Evolutionary conservation across 2,329 filamentous ascomycete genomes (phyloP), one percentile per base, ranked within the genome.

Genomic region (Hymenoscyphus infarciens): DNA sequence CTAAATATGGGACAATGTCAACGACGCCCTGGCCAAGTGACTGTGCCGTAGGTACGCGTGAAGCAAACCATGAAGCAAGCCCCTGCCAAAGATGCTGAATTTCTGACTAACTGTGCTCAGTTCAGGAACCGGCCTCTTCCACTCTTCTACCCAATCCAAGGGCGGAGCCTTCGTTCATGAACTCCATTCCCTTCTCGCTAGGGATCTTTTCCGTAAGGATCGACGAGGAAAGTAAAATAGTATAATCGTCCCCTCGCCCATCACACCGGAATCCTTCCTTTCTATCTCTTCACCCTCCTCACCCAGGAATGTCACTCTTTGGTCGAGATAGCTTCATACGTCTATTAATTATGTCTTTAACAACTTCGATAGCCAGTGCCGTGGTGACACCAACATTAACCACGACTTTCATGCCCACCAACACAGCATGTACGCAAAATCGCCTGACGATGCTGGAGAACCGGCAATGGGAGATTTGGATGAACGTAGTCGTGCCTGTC

Each of bases 371-470:
- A 25, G 39, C 58, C 15, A 29, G 49, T 15, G 29, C 59, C 27
- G 5, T 56, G 39, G 25, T 58, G 19, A 49, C 52, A 22, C 62
- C 62, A 5, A 55, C 45, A 5, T 31, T 64, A 13, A 64, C 62
- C 8, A 64, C 62, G n/a, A 64, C 62, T 6, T 64, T 64, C 29
- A 56, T 60, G 52, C 59, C 62, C 7, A 15, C 54, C 11, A 56
- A 62, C 5, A 65, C 68, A 55, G 59, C 64, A 61, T 71, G 68
- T 64, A 62, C 59, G 2, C 62, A 69, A 54, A 70, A 69, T 38
- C 38, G 57, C 25, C 56, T 70, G 57, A 70, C 69, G 8, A 69
- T 71, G 66, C 56, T 71, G 59, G 61, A 60, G 45, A 68, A 69
- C 29, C 57, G 64, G 45, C 56, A 60, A 29, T 69, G 39, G 52